These are phyloP conservation scores for Umbelopsis sp. DNA, from an alignment of 371 early-diverging fungal species.

Conservation along the genomic window DNA sequence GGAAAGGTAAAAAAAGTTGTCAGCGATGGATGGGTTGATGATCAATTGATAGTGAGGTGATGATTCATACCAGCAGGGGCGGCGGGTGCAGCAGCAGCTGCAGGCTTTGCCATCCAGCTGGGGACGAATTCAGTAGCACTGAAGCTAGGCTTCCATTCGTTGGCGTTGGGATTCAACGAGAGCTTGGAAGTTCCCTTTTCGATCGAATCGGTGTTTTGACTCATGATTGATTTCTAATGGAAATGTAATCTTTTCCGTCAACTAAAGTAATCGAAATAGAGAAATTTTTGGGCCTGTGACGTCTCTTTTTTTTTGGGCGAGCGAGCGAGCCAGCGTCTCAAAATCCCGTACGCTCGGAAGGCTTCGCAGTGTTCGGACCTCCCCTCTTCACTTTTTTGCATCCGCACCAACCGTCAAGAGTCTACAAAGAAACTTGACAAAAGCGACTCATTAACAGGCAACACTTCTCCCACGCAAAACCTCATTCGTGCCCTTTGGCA, in stretches of 20 bases:
- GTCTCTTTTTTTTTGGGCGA: slow-evolving; percentile 11
- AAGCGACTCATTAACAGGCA: too few species aligned
- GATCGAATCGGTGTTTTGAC: slow-evolving; percentile 30
- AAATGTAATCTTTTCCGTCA: neutral
- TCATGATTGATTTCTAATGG: slow-evolving; percentile 20
- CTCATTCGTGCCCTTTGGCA: too few species aligned
- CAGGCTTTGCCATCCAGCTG: slow-evolving; percentile 24
- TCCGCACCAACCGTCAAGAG: neutral
- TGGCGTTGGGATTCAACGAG: slow-evolving; percentile 36
- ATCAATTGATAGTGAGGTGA: neutral
- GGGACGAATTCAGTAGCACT: slow-evolving; percentile 38
- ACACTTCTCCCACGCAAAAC: too few species aligned
- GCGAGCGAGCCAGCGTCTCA: neutral
- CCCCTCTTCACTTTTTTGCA: neutral
- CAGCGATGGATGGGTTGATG: neutral
- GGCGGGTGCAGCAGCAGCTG: slow-evolving; percentile 24
- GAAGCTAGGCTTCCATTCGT: slow-evolving; percentile 42
- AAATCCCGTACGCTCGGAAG: neutral
- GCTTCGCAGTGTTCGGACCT: neutral
- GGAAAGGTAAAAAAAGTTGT: neutral
- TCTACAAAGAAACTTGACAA: too few species aligned
- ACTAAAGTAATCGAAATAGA: neutral
- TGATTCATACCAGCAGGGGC: slow-evolving; percentile 10
- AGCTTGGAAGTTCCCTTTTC: slow-evolving; percentile 33
- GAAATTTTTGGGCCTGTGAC: slow-evolving; percentile 16